These are phyloP conservation scores for Ascochyta clinopodiicola DNA, from an alignment of 2,329 filamentous ascomycete genomes.

Conservation along the genomic window DNA sequence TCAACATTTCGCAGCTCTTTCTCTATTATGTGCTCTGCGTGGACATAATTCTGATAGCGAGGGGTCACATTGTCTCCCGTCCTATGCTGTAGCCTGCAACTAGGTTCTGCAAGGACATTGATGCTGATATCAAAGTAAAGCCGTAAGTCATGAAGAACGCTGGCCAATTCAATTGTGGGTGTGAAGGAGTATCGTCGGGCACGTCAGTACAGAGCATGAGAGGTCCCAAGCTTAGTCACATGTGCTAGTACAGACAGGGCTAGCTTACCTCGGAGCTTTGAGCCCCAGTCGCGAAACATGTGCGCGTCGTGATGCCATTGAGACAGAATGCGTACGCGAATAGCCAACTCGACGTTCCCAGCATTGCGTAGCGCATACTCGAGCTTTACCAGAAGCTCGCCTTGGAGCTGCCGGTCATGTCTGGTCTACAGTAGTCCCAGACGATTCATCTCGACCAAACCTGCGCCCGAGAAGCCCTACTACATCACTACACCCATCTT, in stretches of 20 bases:
- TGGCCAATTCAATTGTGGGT: not conserved
- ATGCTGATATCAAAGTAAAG: not conserved
- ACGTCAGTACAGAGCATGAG: too few relatives aligned
- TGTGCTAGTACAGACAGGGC: not conserved
- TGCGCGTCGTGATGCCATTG: conserved; percentile 21
- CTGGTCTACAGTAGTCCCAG: conserved; percentile 22
- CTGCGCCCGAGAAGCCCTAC: conserved; percentile 72
- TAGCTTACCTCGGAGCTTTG: conserved; percentile 20
- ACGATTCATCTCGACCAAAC: conserved; percentile 28
- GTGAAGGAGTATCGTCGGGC: not conserved
- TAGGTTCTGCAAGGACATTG: not conserved
- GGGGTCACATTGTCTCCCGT: not conserved
- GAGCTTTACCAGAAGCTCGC: conserved; percentile 17
- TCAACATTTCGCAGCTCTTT: conserved; percentile 1
- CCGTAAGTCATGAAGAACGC: not conserved
- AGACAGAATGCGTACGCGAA: conserved; percentile 40
- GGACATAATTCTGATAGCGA: not conserved
- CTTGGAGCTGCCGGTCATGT: conserved; percentile 37
- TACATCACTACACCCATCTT: conserved; percentile 98
- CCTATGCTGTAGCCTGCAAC: not conserved
- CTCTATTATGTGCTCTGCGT: not conserved
- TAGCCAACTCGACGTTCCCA: conserved; percentile 27
- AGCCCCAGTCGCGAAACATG: conserved; percentile 22
- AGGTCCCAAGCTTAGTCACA: conserved; percentile 3
- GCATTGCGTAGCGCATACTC: conserved; percentile 26